Evolutionary conservation across 2,329 filamentous ascomycete species (phyloP), one percentile per base, ranked within the genome.

Genomic region (Talaromyces sp.): DNA sequence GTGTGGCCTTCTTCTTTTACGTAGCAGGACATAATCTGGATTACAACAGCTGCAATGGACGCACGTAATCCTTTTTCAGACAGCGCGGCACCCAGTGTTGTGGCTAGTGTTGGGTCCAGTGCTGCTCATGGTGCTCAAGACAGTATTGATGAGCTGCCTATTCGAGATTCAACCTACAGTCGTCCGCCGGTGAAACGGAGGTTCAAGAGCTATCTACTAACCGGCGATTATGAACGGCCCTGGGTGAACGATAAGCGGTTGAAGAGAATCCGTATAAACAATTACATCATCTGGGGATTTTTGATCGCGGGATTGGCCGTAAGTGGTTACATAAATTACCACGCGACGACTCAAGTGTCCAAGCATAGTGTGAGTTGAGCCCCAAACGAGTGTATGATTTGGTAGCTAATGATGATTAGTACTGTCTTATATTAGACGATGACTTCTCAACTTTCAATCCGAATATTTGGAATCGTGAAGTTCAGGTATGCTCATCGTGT

Each of bases 401-500:
- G 19, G 22, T 41, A 22, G 49, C 58, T 60, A 49, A 63, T 14
- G 14, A 61, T 19, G 19, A 33, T n/a, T 60, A 83, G 74, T 83
- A 84, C 72, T 86, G 84, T 70, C 74, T 82, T n/a, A 73, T 85
- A 5, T 75, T 83, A 47, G 79, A 82, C 58, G 84, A 86, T 66
- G 71, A 82, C 68, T 86, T 86, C 71, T 73, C 75, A 16, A 75
- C 73, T 1, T 73, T 85, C 50, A 75, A 83, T 71, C 73, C 73
- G 13, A 70, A 73, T 49, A 70, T 82, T n/a, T 86, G 84, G 84
- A 79, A 78, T 9, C 79, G 82, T 64, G 82, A 85, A 69, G 79
- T 84, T 35, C 78, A 83, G 70, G 73, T 80, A 60, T 75, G 75
- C 50, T 3, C 5, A 31, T 39, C 9, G 19, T 39, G 8, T 60